Conservation (phyloP, 2,329 filamentous ascomycete species). For the Colletotrichum euphorbiae region DNA sequence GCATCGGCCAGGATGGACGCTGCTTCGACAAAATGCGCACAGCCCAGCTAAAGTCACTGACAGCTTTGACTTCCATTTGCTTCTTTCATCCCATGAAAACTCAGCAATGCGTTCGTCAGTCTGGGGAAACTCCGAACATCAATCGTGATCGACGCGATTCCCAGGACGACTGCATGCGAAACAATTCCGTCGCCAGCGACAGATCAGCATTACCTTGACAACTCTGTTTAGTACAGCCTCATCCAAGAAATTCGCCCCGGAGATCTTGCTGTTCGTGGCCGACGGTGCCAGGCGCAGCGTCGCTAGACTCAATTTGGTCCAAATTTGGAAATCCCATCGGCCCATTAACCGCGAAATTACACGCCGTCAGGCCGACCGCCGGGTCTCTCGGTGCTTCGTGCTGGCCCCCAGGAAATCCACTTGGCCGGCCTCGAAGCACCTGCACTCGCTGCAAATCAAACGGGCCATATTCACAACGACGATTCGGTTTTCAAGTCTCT, state of each 20-base stretch:
- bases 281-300: not conserved
- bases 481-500: no score
- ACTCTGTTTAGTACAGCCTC: slow-evolving; percentile 8
- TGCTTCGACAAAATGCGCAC: slow-evolving; percentile 16
- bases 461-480: not conserved
- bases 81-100: slow-evolving; percentile 25
- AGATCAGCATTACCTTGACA: not conserved
- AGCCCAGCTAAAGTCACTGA: slow-evolving; percentile 28
- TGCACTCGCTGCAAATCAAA: slow-evolving; percentile 6
- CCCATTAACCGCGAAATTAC: slow-evolving; percentile 21
- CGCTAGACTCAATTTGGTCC: slow-evolving; percentile 11
- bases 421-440: slow-evolving; percentile 10
- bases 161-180: not conserved
- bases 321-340: slow-evolving; percentile 13
- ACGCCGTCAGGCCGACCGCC: slow-evolving; percentile 20
- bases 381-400: slow-evolving; percentile 25
- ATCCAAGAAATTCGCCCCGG: not conserved
- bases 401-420: not conserved
- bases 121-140: slow-evolving; percentile 23
- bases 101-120: slow-evolving; percentile 7
- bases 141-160: not conserved
- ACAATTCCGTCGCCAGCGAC: not conserved
- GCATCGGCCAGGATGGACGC: slow-evolving; percentile 18
- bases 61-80: slow-evolving; percentile 24
- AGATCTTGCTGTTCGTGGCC: not conserved